These are phyloP conservation scores for Hyphodiscus hymeniophilus DNA, from an alignment of 495 filamentous ascomycete genomes.

Conservation along the genomic window DNA sequence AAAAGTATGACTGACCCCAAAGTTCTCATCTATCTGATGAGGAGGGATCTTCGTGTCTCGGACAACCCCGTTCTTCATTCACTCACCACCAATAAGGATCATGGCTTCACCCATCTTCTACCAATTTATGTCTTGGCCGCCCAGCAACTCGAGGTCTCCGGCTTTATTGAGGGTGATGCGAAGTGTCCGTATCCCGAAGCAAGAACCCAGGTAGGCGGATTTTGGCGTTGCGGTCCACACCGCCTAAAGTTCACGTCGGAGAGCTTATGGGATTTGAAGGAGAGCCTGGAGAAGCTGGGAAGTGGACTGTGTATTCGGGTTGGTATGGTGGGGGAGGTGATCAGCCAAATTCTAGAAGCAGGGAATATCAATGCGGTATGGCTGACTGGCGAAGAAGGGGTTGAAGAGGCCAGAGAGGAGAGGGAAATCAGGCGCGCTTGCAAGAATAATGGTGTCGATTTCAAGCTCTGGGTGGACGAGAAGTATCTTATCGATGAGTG, in stretches of 20 bases:
- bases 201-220: constrained; percentile 43
- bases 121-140: constrained; percentile 58
- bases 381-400: constrained; percentile 58
- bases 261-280: constrained; percentile 59
- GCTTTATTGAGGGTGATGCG: constrained; percentile 39
- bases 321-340: constrained; percentile 44
- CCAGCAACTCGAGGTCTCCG: constrained; percentile 61
- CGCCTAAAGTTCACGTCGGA: constrained; percentile 60
- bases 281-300: constrained; percentile 41
- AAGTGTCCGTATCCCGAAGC: constrained; percentile 52
- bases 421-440: constrained; percentile 39
- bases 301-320: constrained; percentile 57
- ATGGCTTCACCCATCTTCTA: constrained; percentile 56
- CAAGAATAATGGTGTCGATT: constrained; percentile 38
- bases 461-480: constrained; percentile 56
- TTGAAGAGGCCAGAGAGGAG: constrained; percentile 58
- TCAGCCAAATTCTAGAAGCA: constrained; percentile 38
- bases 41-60: constrained; percentile 56
- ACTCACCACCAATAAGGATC: constrained; percentile 33
- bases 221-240: constrained; percentile 62
- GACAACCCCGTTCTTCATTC: constrained; percentile 61
- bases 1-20: constrained; percentile 21
- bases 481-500: constrained; percentile 71
- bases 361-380: constrained; percentile 49
- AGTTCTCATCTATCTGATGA: constrained; percentile 52